Conservation (phyloP, 2,329 filamentous ascomycete genomes). For the Fusarium sp. region DNA sequence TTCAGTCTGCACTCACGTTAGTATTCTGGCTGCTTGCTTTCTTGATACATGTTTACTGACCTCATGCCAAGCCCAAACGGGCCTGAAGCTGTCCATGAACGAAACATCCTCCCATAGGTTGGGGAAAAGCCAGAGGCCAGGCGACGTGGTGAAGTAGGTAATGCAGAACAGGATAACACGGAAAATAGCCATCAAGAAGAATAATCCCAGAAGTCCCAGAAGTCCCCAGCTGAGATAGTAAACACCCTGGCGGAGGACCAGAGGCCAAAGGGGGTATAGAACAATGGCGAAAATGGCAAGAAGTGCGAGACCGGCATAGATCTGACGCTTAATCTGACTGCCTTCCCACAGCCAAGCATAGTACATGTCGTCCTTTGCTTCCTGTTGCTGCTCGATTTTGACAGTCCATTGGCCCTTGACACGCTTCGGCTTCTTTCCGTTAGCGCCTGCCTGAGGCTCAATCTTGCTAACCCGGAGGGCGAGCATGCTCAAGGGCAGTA, state of each 20-base stretch:
- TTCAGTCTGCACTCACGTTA: slow-evolving; percentile 44
- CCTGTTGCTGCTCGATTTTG: slow-evolving; percentile 94
- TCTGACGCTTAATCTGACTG: slow-evolving; percentile 90
- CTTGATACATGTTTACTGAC: slow-evolving; percentile 58
- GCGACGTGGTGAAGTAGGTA: slow-evolving; percentile 84
- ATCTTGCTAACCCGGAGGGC: slow-evolving; percentile 88
- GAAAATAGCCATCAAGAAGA: slow-evolving; percentile 98
- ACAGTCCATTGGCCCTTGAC: slow-evolving; percentile 97
- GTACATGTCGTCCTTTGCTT: slow-evolving; percentile 85
- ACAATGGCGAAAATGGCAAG: slow-evolving; percentile 86
- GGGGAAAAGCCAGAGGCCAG: slow-evolving; percentile 97
- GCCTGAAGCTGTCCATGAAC: slow-evolving; percentile 96
- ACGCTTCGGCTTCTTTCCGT: slow-evolving; percentile 80
- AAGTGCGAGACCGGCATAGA: slow-evolving; percentile 86
- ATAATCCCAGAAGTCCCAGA: slow-evolving; percentile 86
- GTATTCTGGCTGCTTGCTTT: neutral
- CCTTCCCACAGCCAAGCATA: slow-evolving; percentile 98
- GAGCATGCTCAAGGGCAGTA: slow-evolving; percentile 92
- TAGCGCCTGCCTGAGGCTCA: slow-evolving; percentile 68
- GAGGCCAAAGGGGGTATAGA: slow-evolving; percentile 95
- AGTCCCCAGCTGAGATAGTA: slow-evolving; percentile 98
- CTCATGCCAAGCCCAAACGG: slow-evolving; percentile 98
- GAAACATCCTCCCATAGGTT: slow-evolving; percentile 99
- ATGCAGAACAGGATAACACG: slow-evolving; percentile 92
- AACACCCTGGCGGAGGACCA: slow-evolving; percentile 88